phyloP scores from a whole-genome alignment of 2,329 filamentous ascomycete species.

The Diplodia intermedia region DNA sequence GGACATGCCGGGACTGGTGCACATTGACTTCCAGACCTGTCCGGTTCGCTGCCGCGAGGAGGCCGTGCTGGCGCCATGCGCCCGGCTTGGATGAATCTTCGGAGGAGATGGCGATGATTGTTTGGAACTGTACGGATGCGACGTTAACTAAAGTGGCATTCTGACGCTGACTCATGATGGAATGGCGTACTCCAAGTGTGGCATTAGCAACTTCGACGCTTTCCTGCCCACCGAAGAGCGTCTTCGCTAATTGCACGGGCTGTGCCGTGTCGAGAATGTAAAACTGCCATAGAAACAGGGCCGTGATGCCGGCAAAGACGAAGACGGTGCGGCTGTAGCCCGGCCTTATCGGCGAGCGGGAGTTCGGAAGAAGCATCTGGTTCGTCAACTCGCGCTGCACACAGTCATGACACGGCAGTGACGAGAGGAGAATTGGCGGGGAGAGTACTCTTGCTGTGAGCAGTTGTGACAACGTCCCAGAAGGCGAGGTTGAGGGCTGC shows the following conservation, averaged over 20 bases:
- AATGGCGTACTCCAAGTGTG: constrained; percentile 25
- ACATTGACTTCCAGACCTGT: constrained; percentile 27
- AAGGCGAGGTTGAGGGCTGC: not conserved
- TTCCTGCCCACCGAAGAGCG: not conserved
- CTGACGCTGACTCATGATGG: too few relatives aligned
- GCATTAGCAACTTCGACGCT: constrained; percentile 7
- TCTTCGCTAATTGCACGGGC: constrained; percentile 19
- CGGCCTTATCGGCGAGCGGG: constrained; percentile 22
- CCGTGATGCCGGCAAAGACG: constrained; percentile 17
- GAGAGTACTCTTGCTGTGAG: not conserved
- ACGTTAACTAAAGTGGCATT: not conserved
- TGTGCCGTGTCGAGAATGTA: constrained; percentile 18
- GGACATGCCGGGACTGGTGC: constrained; percentile 21
- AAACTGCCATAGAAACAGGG: constrained; percentile 20
- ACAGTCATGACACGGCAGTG: constrained; percentile 1
- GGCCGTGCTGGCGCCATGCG: constrained; percentile 29
- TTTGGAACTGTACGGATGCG: constrained; percentile 19
- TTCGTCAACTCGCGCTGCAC: not conserved
- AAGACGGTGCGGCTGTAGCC: constrained; percentile 5
- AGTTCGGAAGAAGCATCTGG: constrained; percentile 26
- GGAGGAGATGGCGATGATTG: constrained; percentile 30
- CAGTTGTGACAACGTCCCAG: not conserved
- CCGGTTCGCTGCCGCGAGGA: constrained; percentile 24
- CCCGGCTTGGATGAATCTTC: constrained; percentile 22
- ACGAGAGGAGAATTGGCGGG: not conserved